Conservation (phyloP, 2,329 filamentous ascomycete species). For the Xylariaceae sp. region DNA sequence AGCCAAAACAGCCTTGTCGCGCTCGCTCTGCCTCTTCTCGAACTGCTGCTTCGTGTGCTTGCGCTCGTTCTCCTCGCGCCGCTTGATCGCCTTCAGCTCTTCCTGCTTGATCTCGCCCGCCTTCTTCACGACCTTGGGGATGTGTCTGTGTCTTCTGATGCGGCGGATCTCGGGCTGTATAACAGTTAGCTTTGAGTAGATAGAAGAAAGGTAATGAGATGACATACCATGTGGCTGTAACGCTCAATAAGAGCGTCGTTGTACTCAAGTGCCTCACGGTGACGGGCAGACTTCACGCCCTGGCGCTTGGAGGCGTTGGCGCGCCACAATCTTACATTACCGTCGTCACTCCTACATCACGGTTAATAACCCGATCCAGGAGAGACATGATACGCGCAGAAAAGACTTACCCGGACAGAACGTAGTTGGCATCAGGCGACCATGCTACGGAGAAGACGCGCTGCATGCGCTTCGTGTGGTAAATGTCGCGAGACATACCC, state of each 20-base stretch:
- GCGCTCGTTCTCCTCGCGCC: conserved; percentile 88
- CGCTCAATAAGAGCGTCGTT: conserved; percentile 77
- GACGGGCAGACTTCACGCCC: conserved; percentile 77
- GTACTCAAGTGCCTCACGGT: conserved; percentile 87
- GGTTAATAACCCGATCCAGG: not conserved
- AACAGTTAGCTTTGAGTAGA: no score
- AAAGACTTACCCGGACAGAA: conserved; percentile 85
- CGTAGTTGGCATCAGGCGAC: conserved; percentile 83
- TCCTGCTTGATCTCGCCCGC: conserved; percentile 89
- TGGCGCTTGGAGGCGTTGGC: conserved; percentile 76
- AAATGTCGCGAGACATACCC: conserved; percentile 86
- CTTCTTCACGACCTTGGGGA: conserved; percentile 93
- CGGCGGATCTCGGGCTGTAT: conserved; percentile 73
- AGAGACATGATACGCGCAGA: conserved; percentile 36
- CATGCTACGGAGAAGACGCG: conserved; percentile 66
- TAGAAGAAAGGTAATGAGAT: no score
- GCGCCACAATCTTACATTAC: conserved; percentile 86
- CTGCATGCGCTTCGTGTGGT: conserved; percentile 98
- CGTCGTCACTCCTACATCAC: conserved; percentile 47
- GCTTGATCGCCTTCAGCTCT: conserved; percentile 81
- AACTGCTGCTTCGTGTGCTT: conserved; percentile 84
- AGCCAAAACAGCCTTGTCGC: conserved; percentile 88
- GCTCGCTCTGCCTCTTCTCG: conserved; percentile 66
- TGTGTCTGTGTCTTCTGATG: conserved; percentile 84
- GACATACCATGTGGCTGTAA: conserved; percentile 73